phyloP scores from a whole-genome alignment of 768 basidiomycete genomes.

The Galerina sulciceps region DNA sequence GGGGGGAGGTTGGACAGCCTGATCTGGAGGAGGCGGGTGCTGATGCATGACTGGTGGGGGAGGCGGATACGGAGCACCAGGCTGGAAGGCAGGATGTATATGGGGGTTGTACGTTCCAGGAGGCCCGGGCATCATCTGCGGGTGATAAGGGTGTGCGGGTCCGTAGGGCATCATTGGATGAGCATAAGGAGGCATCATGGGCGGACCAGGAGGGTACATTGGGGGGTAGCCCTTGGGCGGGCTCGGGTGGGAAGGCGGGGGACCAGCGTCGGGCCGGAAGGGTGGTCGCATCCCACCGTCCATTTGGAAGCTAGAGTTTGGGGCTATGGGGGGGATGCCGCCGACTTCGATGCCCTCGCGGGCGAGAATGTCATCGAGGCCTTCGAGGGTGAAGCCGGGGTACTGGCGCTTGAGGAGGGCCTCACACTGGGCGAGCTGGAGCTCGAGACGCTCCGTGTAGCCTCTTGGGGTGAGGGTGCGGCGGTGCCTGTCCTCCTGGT shows the following conservation, averaged over 20 bases:
- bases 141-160: constrained; percentile 40
- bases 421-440: constrained; percentile 77
- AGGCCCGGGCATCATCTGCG: constrained; percentile 40
- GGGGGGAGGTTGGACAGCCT: constrained; percentile 22
- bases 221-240: constrained; percentile 39
- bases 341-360: constrained; percentile 68
- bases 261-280: constrained; percentile 36
- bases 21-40: constrained; percentile 35
- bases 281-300: constrained; percentile 27
- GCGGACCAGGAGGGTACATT: constrained; percentile 43
- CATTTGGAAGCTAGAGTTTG: constrained; percentile 36
- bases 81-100: constrained; percentile 62
- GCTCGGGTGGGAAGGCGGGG: constrained; percentile 14
- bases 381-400: constrained; percentile 67
- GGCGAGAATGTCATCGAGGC: constrained; percentile 65
- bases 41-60: constrained; percentile 41
- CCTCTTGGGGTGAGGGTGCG: constrained; percentile 87
- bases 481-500: constrained; percentile 88
- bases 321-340: constrained; percentile 26
- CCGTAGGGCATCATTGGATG: constrained; percentile 44
- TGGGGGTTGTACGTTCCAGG: constrained; percentile 57
- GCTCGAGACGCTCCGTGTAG: constrained; percentile 82
- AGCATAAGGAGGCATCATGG: constrained; percentile 43
- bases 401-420: constrained; percentile 77
- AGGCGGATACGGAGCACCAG: constrained; percentile 38